Evolutionary conservation across 345 rosid species (phyloP).

Genomic region (Camelina laxa): DNA sequence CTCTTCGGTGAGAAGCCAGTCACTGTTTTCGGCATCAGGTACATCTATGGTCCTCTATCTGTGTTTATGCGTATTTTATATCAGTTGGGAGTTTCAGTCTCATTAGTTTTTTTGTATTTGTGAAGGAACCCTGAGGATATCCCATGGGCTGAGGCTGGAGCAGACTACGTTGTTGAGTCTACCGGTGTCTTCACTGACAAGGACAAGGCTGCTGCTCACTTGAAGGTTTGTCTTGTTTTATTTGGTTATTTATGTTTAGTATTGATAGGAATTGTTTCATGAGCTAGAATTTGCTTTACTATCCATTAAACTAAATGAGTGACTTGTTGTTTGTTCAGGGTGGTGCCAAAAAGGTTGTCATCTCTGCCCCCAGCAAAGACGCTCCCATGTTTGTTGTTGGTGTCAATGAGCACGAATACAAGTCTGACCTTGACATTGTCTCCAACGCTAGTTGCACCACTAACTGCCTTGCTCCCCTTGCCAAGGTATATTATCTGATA

Average conservation of each 20-base stretch:
- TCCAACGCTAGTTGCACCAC: slow-evolving; percentile 98
- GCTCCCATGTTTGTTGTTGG: slow-evolving; percentile 98
- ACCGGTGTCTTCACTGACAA: slow-evolving; percentile 97
- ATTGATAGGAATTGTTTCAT: not conserved
- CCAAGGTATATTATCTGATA: slow-evolving; percentile 55
- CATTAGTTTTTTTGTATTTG: not conserved
- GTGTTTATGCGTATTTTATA: not conserved
- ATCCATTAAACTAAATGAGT: not conserved
- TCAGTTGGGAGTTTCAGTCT: not conserved
- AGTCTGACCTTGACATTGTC: slow-evolving; percentile 68
- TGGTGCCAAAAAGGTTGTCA: slow-evolving; percentile 95
- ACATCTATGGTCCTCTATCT: not conserved
- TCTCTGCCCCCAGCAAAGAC: slow-evolving; percentile 92
- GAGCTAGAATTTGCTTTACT: not conserved
- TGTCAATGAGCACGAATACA: slow-evolving; percentile 91
- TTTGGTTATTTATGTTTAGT: not conserved
- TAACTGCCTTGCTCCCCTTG: slow-evolving; percentile 96
- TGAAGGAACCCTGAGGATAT: slow-evolving; percentile 92
- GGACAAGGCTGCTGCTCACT: slow-evolving; percentile 94
- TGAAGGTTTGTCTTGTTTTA: slow-evolving; percentile 61
- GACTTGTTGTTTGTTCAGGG: slow-evolving; percentile 54
- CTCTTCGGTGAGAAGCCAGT: slow-evolving; percentile 85
- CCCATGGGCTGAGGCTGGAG: slow-evolving; percentile 83
- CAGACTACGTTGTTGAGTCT: slow-evolving; percentile 81
- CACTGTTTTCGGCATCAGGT: slow-evolving; percentile 79